These are phyloP conservation scores for Streptanthus diversifolius DNA, from an alignment of 345 rosid species.

Conservation along the genomic window DNA sequence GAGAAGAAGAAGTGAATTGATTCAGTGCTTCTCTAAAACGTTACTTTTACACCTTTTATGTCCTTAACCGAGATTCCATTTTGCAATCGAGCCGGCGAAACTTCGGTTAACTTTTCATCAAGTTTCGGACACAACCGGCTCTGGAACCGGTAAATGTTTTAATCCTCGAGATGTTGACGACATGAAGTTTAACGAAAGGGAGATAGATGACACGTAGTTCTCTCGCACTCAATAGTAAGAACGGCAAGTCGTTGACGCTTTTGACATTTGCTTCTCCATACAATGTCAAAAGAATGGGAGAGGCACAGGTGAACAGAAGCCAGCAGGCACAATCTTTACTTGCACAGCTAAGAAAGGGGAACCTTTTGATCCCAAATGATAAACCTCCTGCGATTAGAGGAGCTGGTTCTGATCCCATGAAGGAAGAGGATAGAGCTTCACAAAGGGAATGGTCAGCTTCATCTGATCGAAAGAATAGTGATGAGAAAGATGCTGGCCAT, in stretches of 20 bases:
- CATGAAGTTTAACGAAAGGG: too few species aligned
- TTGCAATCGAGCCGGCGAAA: slow-evolving; percentile 5
- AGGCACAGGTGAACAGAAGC: slow-evolving; percentile 56
- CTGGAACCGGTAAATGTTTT: too few species aligned
- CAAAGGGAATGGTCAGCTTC: too few species aligned
- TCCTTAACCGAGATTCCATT: slow-evolving; percentile 8
- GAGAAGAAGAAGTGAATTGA: slow-evolving; percentile 3
- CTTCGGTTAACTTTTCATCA: neutral
- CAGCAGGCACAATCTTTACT: slow-evolving; percentile 49
- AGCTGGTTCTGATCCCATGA: too few species aligned
- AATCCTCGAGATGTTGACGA: too few species aligned
- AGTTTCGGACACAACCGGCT: neutral
- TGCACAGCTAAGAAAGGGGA: slow-evolving; percentile 58
- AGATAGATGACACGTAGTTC: too few species aligned
- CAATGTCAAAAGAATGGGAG: slow-evolving; percentile 66
- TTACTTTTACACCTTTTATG: neutral
- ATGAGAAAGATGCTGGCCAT: too few species aligned
- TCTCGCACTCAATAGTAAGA: too few species aligned
- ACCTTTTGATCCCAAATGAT: slow-evolving; percentile 50
- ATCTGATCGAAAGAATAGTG: too few species aligned
- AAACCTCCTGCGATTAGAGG: too few species aligned
- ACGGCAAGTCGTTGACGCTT: too few species aligned
- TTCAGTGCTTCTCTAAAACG: slow-evolving; percentile 10
- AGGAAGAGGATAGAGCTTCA: too few species aligned
- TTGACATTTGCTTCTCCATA: slow-evolving; percentile 69